Percentiles rank a stretch among this genome's conserved stretches.
Evolutionary conservation across 2,329 filamentous ascomycete species (phyloP).

Genomic region (Ophiostoma sp.): DNA sequence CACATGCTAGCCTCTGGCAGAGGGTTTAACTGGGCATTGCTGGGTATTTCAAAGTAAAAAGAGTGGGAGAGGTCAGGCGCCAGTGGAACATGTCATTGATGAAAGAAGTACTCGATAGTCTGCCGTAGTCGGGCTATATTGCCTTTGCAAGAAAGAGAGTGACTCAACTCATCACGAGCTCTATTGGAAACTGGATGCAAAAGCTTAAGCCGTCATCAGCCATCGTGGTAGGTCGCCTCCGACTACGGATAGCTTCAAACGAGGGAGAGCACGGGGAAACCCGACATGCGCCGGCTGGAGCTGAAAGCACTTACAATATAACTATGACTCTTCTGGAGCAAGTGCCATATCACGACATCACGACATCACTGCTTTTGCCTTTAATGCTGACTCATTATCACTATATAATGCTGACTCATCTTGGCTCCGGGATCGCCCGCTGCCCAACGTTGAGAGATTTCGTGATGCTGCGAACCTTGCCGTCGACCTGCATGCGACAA

Average conservation of each 20-base stretch:
- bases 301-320: not conserved
- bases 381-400: no score
- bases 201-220: not conserved
- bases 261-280: not conserved
- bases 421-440: no score
- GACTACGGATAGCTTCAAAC: not conserved
- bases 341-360: not conserved
- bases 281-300: not conserved
- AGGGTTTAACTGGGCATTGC: no score
- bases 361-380: no score
- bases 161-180: not conserved
- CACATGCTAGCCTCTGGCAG: not conserved
- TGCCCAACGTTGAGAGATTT: no score
- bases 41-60: no score
- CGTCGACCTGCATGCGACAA: not conserved
- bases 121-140: not conserved
- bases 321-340: not conserved
- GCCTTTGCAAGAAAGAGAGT: not conserved
- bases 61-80: not conserved
- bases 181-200: not conserved
- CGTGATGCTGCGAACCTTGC: no score
- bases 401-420: no score
- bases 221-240: not conserved
- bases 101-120: not conserved
- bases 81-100: not conserved